phyloP scores from a whole-genome alignment of 495 filamentous ascomycete species.

The Xylaria intraflava region DNA sequence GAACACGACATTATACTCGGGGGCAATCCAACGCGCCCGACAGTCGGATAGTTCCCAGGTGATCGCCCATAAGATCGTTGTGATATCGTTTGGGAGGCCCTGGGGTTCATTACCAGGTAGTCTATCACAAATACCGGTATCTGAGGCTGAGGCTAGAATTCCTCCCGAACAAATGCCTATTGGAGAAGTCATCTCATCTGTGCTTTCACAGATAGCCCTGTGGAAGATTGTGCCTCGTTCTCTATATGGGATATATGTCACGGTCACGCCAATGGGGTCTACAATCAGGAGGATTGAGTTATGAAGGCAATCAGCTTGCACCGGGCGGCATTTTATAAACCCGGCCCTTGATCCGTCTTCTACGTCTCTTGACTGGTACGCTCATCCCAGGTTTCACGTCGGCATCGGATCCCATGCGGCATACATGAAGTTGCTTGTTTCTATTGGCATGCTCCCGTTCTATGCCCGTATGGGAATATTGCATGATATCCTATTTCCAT shows the following conservation, averaged over 20 bases:
- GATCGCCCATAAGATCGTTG: slow-evolving; percentile 2
- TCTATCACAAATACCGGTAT: neutral
- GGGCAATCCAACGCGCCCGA: slow-evolving; percentile 11
- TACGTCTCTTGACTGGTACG: neutral
- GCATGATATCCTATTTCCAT: neutral
- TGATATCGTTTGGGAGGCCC: neutral
- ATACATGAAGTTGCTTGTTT: neutral
- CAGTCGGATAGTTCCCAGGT: neutral
- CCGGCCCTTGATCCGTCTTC: neutral
- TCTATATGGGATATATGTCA: neutral
- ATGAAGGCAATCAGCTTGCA: neutral
- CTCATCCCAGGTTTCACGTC: neutral
- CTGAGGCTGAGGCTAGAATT: slow-evolving; percentile 4
- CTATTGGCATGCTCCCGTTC: neutral
- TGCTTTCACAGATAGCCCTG: neutral
- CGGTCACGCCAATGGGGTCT: slow-evolving; percentile 1
- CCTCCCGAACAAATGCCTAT: slow-evolving; percentile 5
- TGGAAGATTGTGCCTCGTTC: neutral
- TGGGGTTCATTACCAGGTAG: slow-evolving; percentile 2
- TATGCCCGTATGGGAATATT: neutral
- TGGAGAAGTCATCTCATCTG: neutral
- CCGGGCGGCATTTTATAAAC: neutral
- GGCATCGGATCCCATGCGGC: slow-evolving; percentile 1
- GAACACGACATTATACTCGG: neutral
- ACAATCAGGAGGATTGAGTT: neutral